Conservation (phyloP, 2,329 filamentous ascomycete species). For the Myriosclerotinia curreyana region DNA sequence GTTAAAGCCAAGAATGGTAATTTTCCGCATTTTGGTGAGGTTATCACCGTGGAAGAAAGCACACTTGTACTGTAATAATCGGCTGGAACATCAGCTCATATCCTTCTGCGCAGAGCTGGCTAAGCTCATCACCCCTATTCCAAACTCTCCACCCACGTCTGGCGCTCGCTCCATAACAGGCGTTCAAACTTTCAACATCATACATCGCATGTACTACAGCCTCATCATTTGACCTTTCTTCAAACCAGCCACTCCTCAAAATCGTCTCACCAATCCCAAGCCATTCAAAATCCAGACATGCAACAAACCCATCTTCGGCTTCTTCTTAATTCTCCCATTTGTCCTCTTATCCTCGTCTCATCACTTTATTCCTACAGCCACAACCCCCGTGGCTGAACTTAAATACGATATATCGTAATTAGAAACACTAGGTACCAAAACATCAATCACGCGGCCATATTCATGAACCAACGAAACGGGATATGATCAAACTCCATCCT, state of each 20-base stretch:
- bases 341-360: not conserved
- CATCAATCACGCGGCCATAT: slow-evolving; percentile 10
- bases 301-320: not conserved
- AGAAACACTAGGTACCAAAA: not conserved
- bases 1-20: too few relatives aligned
- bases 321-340: not conserved
- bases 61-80: not conserved
- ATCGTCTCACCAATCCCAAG: slow-evolving; percentile 3
- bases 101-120: too few relatives aligned
- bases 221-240: not conserved
- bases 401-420: not conserved
- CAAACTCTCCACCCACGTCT: not conserved
- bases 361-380: not conserved
- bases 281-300: slow-evolving; percentile 1
- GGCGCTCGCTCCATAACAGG: not conserved
- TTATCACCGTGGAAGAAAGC: not conserved
- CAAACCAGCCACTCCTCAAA: not conserved
- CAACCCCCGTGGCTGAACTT: slow-evolving; percentile 7
- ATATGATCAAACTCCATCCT: slow-evolving; percentile 5
- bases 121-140: not conserved
- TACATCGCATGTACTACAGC: not conserved
- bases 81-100: not conserved
- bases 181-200: not conserved
- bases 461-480: not conserved
- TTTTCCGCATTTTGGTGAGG: too few relatives aligned